Percentiles rank a stretch among this genome's conserved stretches.
Conservation (phyloP, 2,329 filamentous ascomycete species). For the Trichoderma koningii region DNA sequence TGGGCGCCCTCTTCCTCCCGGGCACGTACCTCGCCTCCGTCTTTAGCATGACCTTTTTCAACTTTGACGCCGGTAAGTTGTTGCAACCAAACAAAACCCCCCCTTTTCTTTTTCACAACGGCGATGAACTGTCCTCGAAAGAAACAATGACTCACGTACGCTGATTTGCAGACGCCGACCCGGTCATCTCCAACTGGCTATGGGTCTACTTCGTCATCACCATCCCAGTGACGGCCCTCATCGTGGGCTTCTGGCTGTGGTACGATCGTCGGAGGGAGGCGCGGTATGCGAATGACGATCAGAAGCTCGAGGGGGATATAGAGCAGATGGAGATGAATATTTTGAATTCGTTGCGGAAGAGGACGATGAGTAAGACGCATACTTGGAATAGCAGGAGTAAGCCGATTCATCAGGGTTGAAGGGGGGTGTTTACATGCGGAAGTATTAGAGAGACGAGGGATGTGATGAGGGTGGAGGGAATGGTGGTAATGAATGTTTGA, state of each 20-base stretch:
- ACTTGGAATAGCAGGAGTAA: conserved; percentile 48
- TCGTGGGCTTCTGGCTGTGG: conserved; percentile 58
- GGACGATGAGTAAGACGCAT: conserved; percentile 58
- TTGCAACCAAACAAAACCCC: no score
- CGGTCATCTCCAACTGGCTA: conserved; percentile 53
- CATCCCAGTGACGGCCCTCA: conserved; percentile 57
- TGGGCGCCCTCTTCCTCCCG: conserved; percentile 64
- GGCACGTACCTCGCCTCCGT: conserved; percentile 64
- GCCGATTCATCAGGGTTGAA: neutral
- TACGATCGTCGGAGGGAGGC: conserved; percentile 55
- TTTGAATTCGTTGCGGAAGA: conserved; percentile 57
- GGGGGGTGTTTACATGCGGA: neutral
- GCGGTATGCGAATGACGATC: conserved; percentile 52
- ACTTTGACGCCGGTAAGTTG: conserved; percentile 53
- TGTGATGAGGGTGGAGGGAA: no score
- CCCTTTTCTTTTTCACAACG: no score
- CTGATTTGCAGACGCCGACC: conserved; percentile 37
- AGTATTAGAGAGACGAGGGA: no score
- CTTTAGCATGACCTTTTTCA: conserved; percentile 68
- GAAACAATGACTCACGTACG: no score
- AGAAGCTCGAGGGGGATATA: conserved; percentile 56
- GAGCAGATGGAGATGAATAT: conserved; percentile 60
- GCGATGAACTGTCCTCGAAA: no score
- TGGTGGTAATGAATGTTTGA: no score
- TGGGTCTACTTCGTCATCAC: conserved; percentile 67